These are phyloP conservation scores for Puccinia sorghi DNA, from an alignment of 1,284 basidiomycete species.

Conservation along the genomic window DNA sequence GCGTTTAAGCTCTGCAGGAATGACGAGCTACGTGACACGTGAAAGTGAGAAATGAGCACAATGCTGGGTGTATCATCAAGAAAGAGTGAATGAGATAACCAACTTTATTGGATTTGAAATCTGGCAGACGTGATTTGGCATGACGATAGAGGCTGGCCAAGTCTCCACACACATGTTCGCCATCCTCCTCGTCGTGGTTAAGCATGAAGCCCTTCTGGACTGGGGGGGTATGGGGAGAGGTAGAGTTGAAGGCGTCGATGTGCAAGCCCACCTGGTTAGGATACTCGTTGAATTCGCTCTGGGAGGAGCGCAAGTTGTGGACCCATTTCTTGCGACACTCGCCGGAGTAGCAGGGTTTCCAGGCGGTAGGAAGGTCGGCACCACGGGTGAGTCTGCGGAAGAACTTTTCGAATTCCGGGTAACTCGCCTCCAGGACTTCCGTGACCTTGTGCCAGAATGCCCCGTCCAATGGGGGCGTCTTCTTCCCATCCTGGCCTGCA, in stretches of 20 bases:
- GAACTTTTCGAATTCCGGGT: constrained; percentile 47
- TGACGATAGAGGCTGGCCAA: constrained; percentile 42
- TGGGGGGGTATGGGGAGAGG: neutral
- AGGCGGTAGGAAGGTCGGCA: constrained; percentile 6
- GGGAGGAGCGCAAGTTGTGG: constrained; percentile 39
- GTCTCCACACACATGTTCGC: constrained; percentile 49
- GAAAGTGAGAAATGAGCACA: too few species aligned
- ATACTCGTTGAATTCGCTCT: constrained; percentile 43
- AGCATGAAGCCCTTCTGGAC: constrained; percentile 5
- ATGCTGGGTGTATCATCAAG: too few species aligned
- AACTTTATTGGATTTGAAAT: constrained; percentile 13
- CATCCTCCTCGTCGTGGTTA: constrained; percentile 34
- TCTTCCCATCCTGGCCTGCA: constrained; percentile 28
- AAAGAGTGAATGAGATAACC: too few species aligned
- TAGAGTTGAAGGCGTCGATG: constrained; percentile 19
- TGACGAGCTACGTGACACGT: too few species aligned
- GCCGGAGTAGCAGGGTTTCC: constrained; percentile 49
- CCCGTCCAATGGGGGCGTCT: constrained; percentile 58
- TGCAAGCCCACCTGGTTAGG: constrained; percentile 45
- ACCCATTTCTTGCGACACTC: constrained; percentile 50
- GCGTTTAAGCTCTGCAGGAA: too few species aligned
- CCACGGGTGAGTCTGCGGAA: constrained; percentile 34
- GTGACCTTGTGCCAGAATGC: constrained; percentile 68
- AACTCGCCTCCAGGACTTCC: constrained; percentile 55
- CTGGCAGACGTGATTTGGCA: constrained; percentile 22